Evolutionary conservation across 345 rosid species (phyloP).

Genomic region (Trapa incisa): DNA sequence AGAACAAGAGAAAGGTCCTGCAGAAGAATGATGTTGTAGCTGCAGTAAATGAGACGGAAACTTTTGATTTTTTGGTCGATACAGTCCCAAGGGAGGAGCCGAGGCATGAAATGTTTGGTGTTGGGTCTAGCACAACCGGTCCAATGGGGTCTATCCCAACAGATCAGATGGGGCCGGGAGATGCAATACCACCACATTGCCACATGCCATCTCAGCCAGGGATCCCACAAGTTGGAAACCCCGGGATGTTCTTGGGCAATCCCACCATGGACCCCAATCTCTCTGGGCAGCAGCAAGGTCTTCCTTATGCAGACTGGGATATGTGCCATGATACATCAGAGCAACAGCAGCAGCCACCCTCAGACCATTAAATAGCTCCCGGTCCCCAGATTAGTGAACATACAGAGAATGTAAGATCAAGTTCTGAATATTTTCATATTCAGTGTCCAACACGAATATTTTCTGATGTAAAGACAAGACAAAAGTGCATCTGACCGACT

Average conservation of each 20-base stretch:
- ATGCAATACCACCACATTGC: constrained; percentile 58
- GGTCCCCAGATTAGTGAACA: background rate
- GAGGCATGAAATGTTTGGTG: constrained; percentile 66
- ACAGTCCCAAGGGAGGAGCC: constrained; percentile 92
- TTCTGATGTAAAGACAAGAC: background rate
- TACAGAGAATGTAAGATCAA: background rate
- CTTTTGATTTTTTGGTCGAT: constrained; percentile 86
- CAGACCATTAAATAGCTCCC: constrained; percentile 25
- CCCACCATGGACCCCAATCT: constrained; percentile 55
- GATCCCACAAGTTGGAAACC: constrained; percentile 44
- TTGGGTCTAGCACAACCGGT: constrained; percentile 49
- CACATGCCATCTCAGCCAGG: constrained; percentile 57
- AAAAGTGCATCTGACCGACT: background rate
- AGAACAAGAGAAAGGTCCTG: constrained; percentile 87
- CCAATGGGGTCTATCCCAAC: constrained; percentile 46
- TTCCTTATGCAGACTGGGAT: constrained; percentile 59
- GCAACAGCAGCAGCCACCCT: constrained; percentile 64
- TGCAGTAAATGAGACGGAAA: constrained; percentile 86
- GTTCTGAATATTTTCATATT: background rate
- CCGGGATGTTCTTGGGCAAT: constrained; percentile 84
- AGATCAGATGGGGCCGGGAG: constrained; percentile 53
- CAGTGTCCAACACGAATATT: background rate
- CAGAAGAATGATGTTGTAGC: constrained; percentile 97
- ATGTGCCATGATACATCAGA: constrained; percentile 68
- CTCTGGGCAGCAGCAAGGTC: constrained; percentile 46